Evolutionary conservation across 257 asterid genomes (phyloP), one percentile per base, ranked within the genome.

Genomic region (Cinchona pubescens): DNA sequence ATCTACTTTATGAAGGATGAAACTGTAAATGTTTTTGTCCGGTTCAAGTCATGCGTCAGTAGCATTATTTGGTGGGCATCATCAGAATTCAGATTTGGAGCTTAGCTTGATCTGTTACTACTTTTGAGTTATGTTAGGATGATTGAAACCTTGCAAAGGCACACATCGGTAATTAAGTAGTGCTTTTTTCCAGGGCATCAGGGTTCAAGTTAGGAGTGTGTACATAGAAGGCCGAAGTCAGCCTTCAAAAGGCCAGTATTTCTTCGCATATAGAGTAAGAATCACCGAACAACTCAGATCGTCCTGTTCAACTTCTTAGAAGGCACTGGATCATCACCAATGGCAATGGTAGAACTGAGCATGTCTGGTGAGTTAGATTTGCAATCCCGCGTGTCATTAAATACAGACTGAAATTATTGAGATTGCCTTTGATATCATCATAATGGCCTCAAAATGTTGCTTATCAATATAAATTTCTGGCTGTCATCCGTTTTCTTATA

Each of bases 241-340:
- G 76, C 98, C 97, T 63, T 86, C 91, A 46, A 91, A 83, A 80
- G 98, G 90, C 59, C 88, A 83, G 66, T 93, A 91, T 69, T 85
- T 88, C 74, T 93, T 84, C 61, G 96, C 98, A n/a, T 93, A 91
- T 77, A 86, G 94, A 81, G 90, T 91, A 69, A 86, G 96, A 85
- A 87, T 93, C 85, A 85, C 88, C 83, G n/a, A 93, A 92, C 91
- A 86, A 82, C 75, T 91, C 98, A 2, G 83, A 85, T 58, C 96
- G 98, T 79, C 93, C 97, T 0, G 96, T 86, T 61, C 98, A 91
- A 76, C 98, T 93, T 82, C 96, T 93, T 37, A 84, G 92, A 83
- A 83, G 98, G 78, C 96, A 93, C 76, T 93, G 98, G 98, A 87
- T 91, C 90, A 90, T 91, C 78, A 88, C 97, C 11, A 94, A 91